Percentiles rank a stretch among this genome's conserved stretches.
phyloP scores from a whole-genome alignment of 352 stramenopile genomes.

The Aphanomyces stellatus region DNA sequence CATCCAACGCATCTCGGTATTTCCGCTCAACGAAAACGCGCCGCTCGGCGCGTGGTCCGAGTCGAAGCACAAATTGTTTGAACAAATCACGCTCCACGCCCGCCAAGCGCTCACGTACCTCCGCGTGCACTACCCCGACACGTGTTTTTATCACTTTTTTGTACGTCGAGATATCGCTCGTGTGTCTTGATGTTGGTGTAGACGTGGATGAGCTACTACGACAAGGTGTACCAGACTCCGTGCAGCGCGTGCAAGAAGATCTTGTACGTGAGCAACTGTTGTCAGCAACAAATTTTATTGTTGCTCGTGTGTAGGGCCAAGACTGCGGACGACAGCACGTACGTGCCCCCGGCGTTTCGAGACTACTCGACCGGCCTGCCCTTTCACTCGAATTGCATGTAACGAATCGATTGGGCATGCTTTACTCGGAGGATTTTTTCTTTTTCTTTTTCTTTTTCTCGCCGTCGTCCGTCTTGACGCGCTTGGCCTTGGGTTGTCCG shows the following conservation, averaged over 20 bases:
- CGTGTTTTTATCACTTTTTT: slow-evolving; percentile 82
- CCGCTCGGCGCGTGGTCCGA: slow-evolving; percentile 73
- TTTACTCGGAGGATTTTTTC: neutral
- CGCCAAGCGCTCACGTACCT: slow-evolving; percentile 76
- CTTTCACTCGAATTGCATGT: slow-evolving; percentile 69
- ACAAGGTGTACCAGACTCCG: slow-evolving; percentile 84
- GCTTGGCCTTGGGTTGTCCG: neutral
- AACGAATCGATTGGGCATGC: neutral
- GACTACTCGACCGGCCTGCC: slow-evolving; percentile 74
- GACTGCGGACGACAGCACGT: slow-evolving; percentile 70
- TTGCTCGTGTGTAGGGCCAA: slow-evolving; percentile 29
- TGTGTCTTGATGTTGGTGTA: slow-evolving; percentile 2
- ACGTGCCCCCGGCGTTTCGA: slow-evolving; percentile 75
- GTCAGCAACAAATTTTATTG: neutral
- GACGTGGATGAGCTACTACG: slow-evolving; percentile 77
- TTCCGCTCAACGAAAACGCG: slow-evolving; percentile 66
- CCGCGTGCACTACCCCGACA: slow-evolving; percentile 75
- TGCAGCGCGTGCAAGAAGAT: slow-evolving; percentile 82
- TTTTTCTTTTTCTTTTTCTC: slow-evolving; percentile 24
- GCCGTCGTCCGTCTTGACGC: slow-evolving; percentile 17
- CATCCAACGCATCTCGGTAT: slow-evolving; percentile 70
- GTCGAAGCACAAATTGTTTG: slow-evolving; percentile 71
- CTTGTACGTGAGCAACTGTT: slow-evolving; percentile 22
- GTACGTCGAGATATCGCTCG: neutral
- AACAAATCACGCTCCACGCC: slow-evolving; percentile 60